A percentile compares a stretch with the other conserved stretches of the same genome.
These are phyloP conservation scores for Eugenia klotzschiana DNA, from an alignment of 441 rosid species.

Conservation along the genomic window DNA sequence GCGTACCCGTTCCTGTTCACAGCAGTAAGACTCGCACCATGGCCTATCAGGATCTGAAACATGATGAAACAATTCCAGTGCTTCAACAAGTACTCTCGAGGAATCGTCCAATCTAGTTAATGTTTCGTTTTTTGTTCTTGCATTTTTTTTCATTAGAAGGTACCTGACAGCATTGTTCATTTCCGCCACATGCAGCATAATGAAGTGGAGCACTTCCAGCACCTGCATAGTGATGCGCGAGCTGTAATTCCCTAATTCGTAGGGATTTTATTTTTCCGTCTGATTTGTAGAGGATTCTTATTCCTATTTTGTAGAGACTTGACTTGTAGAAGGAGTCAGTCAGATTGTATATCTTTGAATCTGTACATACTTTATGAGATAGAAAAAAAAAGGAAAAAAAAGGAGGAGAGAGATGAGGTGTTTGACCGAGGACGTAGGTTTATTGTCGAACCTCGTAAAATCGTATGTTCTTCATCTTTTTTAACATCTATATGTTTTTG, in stretches of 20 bases:
- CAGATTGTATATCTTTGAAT: too few species aligned
- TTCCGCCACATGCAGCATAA: constrained; percentile 96
- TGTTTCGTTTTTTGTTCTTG: background rate
- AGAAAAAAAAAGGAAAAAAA: too few species aligned
- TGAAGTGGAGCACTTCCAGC: constrained; percentile 84
- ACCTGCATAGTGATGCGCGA: constrained; percentile 23
- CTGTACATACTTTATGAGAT: too few species aligned
- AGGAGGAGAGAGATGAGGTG: too few species aligned
- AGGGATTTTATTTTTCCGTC: too few species aligned
- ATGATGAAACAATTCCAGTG: constrained; percentile 4
- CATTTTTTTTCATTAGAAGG: background rate
- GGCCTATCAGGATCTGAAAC: constrained; percentile 58
- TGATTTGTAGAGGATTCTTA: too few species aligned
- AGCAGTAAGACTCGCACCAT: constrained; percentile 48
- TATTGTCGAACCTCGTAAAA: too few species aligned
- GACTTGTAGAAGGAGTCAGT: too few species aligned
- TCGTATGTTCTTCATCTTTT: too few species aligned
- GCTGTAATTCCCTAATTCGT: too few species aligned
- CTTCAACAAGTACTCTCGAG: background rate
- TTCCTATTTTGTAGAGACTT: too few species aligned
- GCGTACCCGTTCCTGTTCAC: constrained; percentile 58
- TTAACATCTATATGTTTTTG: background rate
- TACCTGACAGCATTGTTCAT: constrained; percentile 74
- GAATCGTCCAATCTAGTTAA: background rate
- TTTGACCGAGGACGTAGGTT: too few species aligned